These are phyloP conservation scores for Blepharisma japonicum DNA, from an alignment of 73 alveolate species.

Conservation along the genomic window DNA sequence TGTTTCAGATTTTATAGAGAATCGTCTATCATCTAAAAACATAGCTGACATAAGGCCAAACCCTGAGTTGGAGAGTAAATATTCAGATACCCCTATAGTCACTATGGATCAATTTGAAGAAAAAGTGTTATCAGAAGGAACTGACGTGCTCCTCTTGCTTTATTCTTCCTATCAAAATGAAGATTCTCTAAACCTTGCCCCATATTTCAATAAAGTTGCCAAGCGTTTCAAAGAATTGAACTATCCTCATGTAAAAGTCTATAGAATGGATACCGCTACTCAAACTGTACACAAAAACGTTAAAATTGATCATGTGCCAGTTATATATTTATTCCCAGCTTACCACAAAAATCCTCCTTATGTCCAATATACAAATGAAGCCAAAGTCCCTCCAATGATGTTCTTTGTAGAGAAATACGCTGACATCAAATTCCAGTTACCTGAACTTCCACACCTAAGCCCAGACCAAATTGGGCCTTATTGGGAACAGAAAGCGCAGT, in stretches of 20 bases:
- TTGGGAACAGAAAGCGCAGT: conserved; percentile 1
- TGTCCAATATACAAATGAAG: conserved; percentile 22
- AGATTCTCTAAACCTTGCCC: not conserved
- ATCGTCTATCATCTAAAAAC: not conserved
- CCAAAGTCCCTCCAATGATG: conserved; percentile 15
- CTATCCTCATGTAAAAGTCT: conserved; percentile 8
- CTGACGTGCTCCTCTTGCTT: conserved; percentile 12
- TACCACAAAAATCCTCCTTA: conserved; percentile 19
- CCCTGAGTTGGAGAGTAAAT: not conserved
- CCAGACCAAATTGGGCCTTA: conserved; percentile 29
- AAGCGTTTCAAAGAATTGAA: not conserved
- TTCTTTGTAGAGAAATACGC: conserved; percentile 26
- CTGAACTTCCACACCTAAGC: conserved; percentile 31
- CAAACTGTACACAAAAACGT: conserved; percentile 22
- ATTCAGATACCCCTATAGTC: not conserved
- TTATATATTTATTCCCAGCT: conserved; percentile 18
- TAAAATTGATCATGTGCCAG: not conserved
- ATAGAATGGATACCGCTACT: conserved; percentile 14
- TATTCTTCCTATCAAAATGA: not conserved
- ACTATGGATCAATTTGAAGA: not conserved
- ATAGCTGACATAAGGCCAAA: not conserved
- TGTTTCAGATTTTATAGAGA: not conserved
- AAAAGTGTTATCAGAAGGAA: not conserved
- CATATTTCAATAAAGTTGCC: conserved; percentile 24
- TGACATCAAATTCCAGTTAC: conserved; percentile 26